Evolutionary conservation across 116 monocot species (phyloP), one percentile per base, ranked within the genome.

Genomic region (Trichopus zeylanicus): DNA sequence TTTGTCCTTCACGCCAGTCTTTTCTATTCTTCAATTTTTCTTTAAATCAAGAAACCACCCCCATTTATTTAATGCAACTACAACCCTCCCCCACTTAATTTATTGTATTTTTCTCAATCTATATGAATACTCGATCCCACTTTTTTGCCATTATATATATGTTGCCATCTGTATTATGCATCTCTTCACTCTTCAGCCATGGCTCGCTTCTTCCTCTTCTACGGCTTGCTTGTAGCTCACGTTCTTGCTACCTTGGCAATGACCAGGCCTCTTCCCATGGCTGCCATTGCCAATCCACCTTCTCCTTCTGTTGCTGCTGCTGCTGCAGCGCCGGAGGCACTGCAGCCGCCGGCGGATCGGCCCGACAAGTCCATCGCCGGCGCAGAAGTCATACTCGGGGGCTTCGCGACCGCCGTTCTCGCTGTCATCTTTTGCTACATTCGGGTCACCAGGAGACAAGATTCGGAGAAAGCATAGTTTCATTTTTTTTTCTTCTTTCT

Each of bases 381-480:
- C 0, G 63, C 63, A 1, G 70, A 70, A 13, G 70, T 70, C 6
- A 49, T 70, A 29, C 56, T 70, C 3, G 70, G 70, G 8, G 56
- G 63, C 8, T 63, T 70, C 2, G 70, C 56, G 4, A 46, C 70
- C 3, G 62, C 63, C 6, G 19, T 70, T 28, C 0, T 70, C 3
- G 56, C 48, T 3, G 38, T 57, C 18, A 27, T 70, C 19, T 37
- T 48, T 15, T 62, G 47, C 13, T 70, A 63, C 55, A 70, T 63
- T 54, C 55, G 63, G 2, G 48, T 71, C 6, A 55, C 70, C 16
- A 55, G 54, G n/a, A n/a, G n/a, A n/a, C n/a, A n/a, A n/a, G n/a
- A n/a, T n/a, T n/a, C n/a, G n/a, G n/a, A n/a, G n/a, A n/a, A n/a
- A n/a, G n/a, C n/a, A n/a, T n/a, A n/a, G n/a, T n/a, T n/a, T n/a